Percentiles rank a stretch among this genome's conserved stretches.
Evolutionary conservation across 441 rosid species (phyloP).

Genomic region (Corymbia calophylla): DNA sequence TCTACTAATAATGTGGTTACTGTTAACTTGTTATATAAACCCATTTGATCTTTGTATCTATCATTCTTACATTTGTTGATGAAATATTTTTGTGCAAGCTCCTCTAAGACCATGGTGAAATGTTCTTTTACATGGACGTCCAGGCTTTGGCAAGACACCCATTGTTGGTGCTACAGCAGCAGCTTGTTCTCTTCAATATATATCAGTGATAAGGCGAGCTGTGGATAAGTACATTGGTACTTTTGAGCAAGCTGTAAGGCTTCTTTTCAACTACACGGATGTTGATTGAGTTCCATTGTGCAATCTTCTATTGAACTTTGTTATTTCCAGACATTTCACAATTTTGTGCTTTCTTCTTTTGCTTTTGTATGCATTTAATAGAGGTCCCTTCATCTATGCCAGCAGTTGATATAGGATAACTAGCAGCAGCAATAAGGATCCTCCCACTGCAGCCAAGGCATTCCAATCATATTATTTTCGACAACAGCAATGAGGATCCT

Average conservation of each 20-base stretch:
- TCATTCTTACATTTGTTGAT: no score
- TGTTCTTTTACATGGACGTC: constrained; percentile 94
- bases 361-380: not conserved
- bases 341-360: not conserved
- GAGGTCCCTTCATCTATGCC: not conserved
- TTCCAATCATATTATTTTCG: no score
- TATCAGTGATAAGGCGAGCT: constrained; percentile 97
- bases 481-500: not conserved
- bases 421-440: no score
- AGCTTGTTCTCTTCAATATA: constrained; percentile 77
- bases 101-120: constrained; percentile 82
- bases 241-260: constrained; percentile 92
- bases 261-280: not conserved
- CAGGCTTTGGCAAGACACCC: constrained; percentile 98
- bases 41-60: not conserved
- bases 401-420: no score
- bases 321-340: not conserved
- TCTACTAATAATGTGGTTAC: not conserved
- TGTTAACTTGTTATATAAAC: not conserved
- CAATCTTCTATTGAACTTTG: not conserved
- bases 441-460: no score
- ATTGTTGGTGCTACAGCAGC: constrained; percentile 96
- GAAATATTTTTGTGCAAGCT: constrained; percentile 26
- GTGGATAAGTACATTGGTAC: constrained; percentile 95
- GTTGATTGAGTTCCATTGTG: not conserved